A percentile compares a stretch with the other conserved stretches of the same genome.
Conservation (phyloP, 2,329 filamentous ascomycete genomes). For the Zymoseptoria crescenta region DNA sequence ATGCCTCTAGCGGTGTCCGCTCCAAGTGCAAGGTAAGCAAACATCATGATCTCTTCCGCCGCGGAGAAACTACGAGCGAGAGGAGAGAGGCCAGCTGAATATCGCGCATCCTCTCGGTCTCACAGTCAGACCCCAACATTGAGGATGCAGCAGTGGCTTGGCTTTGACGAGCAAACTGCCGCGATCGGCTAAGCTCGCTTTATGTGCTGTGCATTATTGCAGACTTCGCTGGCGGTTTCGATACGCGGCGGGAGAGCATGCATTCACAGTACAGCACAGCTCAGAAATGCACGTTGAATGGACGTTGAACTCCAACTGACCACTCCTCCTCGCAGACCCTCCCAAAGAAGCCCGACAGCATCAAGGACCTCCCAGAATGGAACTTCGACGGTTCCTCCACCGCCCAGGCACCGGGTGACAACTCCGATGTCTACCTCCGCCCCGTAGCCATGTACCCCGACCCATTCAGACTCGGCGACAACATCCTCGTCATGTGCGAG, state of each 20-base stretch:
- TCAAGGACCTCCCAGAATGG: constrained; percentile 67
- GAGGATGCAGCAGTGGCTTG: constrained; percentile 10
- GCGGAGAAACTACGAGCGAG: neutral
- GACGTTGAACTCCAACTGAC: neutral
- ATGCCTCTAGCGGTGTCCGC: constrained; percentile 71
- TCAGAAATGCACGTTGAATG: no score
- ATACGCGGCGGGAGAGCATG: neutral
- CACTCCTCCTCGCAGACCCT: constrained; percentile 48
- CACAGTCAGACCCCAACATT: constrained; percentile 1
- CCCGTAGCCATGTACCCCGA: constrained; percentile 84
- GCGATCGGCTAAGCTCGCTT: constrained; percentile 3
- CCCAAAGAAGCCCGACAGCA: constrained; percentile 46
- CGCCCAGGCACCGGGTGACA: constrained; percentile 83
- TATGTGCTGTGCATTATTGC: neutral
- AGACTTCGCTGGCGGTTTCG: no score
- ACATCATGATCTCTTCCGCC: neutral
- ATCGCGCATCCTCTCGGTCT: neutral
- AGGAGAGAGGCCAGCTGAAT: neutral
- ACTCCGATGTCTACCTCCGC: constrained; percentile 95
- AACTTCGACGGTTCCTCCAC: constrained; percentile 88
- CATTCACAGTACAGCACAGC: neutral
- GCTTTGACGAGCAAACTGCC: constrained; percentile 4
- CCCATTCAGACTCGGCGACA: constrained; percentile 80
- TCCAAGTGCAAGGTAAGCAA: constrained; percentile 89
- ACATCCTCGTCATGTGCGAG: constrained; percentile 90